Conservation (phyloP, 441 rosid species). For the Oxalis stricta region DNA sequence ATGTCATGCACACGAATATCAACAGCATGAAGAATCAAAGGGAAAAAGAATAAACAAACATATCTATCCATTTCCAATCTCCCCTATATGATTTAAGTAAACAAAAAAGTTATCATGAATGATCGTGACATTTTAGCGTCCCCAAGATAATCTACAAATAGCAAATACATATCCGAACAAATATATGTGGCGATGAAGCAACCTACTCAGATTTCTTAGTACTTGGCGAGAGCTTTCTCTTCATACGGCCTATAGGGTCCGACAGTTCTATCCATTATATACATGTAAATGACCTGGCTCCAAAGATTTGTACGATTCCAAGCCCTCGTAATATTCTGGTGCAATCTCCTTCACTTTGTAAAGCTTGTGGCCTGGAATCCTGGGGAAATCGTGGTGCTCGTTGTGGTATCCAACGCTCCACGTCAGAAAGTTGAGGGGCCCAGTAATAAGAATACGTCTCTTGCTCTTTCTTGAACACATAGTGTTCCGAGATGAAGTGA, state of each 20-base stretch:
- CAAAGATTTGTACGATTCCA: conserved; percentile 51
- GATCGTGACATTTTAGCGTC: too few species aligned
- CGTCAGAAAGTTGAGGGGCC: conserved; percentile 60
- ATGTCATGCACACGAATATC: too few species aligned
- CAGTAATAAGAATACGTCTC: conserved; percentile 87
- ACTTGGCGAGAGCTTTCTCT: conserved; percentile 37
- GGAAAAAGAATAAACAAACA: too few species aligned
- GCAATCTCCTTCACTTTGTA: conserved; percentile 76
- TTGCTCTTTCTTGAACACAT: conserved; percentile 64
- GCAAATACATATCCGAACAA: too few species aligned
- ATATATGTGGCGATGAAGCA: too few species aligned
- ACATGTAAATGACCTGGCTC: conserved; percentile 84
- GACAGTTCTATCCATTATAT: conserved; percentile 43
- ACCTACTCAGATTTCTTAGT: conserved; percentile 43
- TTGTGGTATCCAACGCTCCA: conserved; percentile 87
- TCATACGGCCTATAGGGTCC: conserved; percentile 79
- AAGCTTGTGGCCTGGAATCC: conserved; percentile 79
- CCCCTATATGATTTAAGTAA: too few species aligned
- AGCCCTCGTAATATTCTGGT: conserved; percentile 56
- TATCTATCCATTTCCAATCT: too few species aligned
- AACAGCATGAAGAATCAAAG: too few species aligned
- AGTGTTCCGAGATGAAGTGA: conserved; percentile 84
- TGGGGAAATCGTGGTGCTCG: conserved; percentile 87
- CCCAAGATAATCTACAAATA: too few species aligned
- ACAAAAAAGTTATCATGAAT: too few species aligned